Evolutionary conservation across 257 asterid genomes (phyloP), one percentile per base, ranked within the genome.

Genomic region (Salvia miltiorrhiza): DNA sequence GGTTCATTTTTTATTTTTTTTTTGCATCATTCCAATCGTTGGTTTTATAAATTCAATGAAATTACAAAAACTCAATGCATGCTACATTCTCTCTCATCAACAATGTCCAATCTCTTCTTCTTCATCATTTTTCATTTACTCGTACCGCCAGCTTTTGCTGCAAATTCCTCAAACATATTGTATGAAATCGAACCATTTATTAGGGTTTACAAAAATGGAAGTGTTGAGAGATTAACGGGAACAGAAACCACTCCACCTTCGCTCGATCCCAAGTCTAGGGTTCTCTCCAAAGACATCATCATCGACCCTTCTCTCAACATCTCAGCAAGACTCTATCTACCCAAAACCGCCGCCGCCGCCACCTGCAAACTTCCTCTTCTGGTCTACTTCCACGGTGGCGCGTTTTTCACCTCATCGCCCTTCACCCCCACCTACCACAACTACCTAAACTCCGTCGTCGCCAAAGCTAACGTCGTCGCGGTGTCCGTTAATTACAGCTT

Each of bases 341-440:
- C 75, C 11, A 58, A 41, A n/a, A 66, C 19, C 44, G 49, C 79
- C 45, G 14, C 35, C 40, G 63, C 70, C 43, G 68, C 59, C 1
- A 65, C 13, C 24, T 26, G 41, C 0, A 85, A 85, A 52, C 85
- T 83, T 12, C 92, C 96, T 0, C 72, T 87, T 0, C 26, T 87
- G 0, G 74, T 89, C 57, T 89, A 85, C 83, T 80, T 77, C 40
- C 92, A 87, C 47, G 96, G 95, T 16, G 96, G 96, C 4, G 95
- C 62, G 1, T 89, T 83, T 23, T 17, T 74, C 10, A 14, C 75
- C 1, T 78, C 67, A 28, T 85, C 95, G 5, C 81, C 92, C 43
- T 87, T 75, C 75, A 45, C 83, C 2, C 70, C 80, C 0, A 20
- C 55, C 0, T 80, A 80, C 61, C 81, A 85, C 54, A 65, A 65